Conservation (phyloP, 2,329 filamentous ascomycete species). For the Mycocentrospora acerina region DNA sequence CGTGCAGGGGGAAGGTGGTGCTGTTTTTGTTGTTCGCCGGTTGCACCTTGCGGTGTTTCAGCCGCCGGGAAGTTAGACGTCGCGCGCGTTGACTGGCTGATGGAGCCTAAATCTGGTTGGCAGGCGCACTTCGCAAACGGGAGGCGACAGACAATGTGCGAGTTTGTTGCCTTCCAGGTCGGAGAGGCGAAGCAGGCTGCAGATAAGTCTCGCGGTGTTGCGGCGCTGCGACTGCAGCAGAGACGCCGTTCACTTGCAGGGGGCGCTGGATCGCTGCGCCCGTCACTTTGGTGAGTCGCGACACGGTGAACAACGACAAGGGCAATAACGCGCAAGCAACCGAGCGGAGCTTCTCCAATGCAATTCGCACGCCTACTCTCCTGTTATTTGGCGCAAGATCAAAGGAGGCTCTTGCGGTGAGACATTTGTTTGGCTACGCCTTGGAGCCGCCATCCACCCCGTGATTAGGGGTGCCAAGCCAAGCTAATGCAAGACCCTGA, state of each 20-base stretch:
- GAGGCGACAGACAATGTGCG: slow-evolving; percentile 29
- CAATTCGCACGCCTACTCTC: not conserved
- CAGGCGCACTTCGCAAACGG: slow-evolving; percentile 14
- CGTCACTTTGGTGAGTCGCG: slow-evolving; percentile 10
- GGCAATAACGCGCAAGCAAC: not conserved
- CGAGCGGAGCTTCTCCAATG: not conserved
- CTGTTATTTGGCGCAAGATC: not conserved
- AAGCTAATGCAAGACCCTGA: slow-evolving; percentile 1
- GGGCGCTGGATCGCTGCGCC: slow-evolving; percentile 15
- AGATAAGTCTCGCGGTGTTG: slow-evolving; percentile 7
- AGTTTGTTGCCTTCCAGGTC: slow-evolving; percentile 11
- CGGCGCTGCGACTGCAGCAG: slow-evolving; percentile 16
- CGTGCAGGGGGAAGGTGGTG: slow-evolving; percentile 18
- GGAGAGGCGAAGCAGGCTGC: slow-evolving; percentile 5
- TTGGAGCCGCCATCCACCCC: not conserved
- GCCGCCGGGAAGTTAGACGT: slow-evolving; percentile 24
- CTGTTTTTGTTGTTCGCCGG: slow-evolving; percentile 24
- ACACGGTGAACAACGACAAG: slow-evolving; percentile 5
- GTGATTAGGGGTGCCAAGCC: slow-evolving; percentile 1
- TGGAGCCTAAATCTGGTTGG: slow-evolving; percentile 21
- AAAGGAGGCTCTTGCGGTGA: slow-evolving; percentile 5
- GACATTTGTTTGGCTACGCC: slow-evolving; percentile 1
- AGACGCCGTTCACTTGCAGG: slow-evolving; percentile 16
- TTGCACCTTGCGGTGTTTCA: slow-evolving; percentile 40
- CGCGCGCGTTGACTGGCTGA: slow-evolving; percentile 23